Conservation (phyloP, 768 basidiomycete genomes). For the Antrodiella citrinella region DNA sequence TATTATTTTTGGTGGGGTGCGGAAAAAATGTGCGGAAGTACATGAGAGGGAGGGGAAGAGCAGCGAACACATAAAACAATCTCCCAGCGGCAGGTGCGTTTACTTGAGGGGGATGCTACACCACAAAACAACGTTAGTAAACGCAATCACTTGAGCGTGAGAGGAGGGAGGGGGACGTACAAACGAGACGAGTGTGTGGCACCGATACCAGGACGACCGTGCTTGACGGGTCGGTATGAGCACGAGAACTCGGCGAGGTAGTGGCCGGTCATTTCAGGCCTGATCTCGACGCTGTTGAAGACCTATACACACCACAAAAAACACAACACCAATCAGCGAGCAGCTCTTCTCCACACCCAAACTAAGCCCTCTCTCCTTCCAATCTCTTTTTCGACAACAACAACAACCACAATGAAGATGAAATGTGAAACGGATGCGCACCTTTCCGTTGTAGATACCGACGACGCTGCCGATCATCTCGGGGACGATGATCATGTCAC, state of each 20-base stretch:
- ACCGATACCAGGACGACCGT: conserved; percentile 87
- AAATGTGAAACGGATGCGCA: conserved; percentile 24
- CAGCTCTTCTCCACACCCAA: background rate
- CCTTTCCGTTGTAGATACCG: conserved; percentile 98
- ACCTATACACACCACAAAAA: conserved; percentile 36
- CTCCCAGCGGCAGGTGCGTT: conserved; percentile 22
- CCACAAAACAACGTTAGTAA: conserved; percentile 10
- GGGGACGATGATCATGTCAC: conserved; percentile 99
- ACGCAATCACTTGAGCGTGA: background rate
- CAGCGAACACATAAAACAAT: conserved; percentile 21
- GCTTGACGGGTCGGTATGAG: conserved; percentile 98
- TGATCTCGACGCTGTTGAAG: conserved; percentile 97
- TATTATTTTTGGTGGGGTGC: conserved; percentile 27
- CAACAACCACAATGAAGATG: background rate
- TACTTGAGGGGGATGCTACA: conserved; percentile 93
- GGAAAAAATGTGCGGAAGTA: conserved; percentile 7
- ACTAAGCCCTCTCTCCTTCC: background rate
- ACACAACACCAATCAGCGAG: background rate
- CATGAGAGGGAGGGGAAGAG: conserved; percentile 15
- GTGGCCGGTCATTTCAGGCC: conserved; percentile 99
- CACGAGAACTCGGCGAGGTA: conserved; percentile 97
- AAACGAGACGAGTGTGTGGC: conserved; percentile 49
- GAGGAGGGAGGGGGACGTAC: conserved; percentile 31
- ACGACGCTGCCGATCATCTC: conserved; percentile 99
- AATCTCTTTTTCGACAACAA: background rate